Conservation (phyloP, 305 asterid genomes). For the Fraxinus baroniana region DNA sequence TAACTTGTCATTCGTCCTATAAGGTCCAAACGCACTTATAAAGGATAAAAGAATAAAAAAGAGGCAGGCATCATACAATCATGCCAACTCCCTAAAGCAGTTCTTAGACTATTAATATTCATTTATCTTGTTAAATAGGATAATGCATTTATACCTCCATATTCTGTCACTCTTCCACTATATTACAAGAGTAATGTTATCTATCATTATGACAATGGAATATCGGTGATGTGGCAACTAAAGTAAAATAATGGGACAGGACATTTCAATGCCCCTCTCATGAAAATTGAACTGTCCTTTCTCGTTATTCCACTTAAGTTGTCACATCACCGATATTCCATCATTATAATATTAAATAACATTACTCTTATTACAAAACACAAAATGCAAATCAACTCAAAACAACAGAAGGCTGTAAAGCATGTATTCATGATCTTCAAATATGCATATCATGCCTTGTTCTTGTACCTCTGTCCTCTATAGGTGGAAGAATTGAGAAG, state of each 20-base stretch:
- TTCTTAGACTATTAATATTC: not conserved
- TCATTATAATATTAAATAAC: too few species aligned
- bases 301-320: too few species aligned
- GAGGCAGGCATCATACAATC: not conserved
- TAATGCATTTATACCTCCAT: not conserved
- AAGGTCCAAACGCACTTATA: not conserved
- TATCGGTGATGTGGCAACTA: too few species aligned
- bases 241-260: too few species aligned
- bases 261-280: too few species aligned
- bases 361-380: too few species aligned
- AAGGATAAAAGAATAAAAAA: not conserved
- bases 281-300: too few species aligned
- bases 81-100: not conserved
- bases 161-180: not conserved
- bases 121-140: not conserved
- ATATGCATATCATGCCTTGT: constrained; percentile 13
- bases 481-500: constrained; percentile 54
- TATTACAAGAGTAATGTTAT: too few species aligned
- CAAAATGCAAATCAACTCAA: not conserved
- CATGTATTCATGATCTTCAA: not conserved
- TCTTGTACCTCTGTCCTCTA: constrained; percentile 61
- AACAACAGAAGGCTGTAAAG: constrained; percentile 7
- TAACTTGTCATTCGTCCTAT: not conserved
- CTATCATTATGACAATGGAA: too few species aligned
- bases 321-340: too few species aligned